A percentile compares a stretch with the other conserved stretches of the same genome.
Evolutionary conservation across 148 eudicot species (phyloP).

Genomic region (Amaranthus hypochondriacus): DNA sequence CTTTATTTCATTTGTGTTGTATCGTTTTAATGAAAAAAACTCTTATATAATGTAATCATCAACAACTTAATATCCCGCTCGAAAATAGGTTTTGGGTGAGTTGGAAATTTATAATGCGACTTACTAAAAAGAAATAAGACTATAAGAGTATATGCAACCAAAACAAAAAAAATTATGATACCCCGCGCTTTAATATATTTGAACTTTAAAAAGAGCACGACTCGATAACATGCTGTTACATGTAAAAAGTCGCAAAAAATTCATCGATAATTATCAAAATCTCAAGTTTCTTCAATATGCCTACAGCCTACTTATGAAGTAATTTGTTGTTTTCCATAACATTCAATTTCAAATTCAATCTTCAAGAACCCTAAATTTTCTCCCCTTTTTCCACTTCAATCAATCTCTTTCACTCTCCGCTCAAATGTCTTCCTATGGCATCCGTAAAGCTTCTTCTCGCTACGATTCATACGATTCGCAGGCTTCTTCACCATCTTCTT

Average conservation of each 20-base stretch:
- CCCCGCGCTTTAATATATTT: not conserved
- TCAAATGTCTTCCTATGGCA: constrained; percentile 15
- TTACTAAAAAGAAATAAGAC: no score
- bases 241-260: not conserved
- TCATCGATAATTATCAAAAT: not conserved
- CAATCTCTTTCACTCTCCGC: not conserved
- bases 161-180: no score
- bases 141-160: no score
- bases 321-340: not conserved
- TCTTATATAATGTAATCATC: no score
- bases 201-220: not conserved
- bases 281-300: not conserved
- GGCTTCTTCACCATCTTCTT: constrained; percentile 35
- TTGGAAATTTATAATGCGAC: no score
- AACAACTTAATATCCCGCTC: no score
- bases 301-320: not conserved
- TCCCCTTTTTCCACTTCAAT: not conserved
- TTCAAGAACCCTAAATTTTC: constrained; percentile 21
- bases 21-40: no score
- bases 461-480: constrained; percentile 48
- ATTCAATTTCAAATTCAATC: constrained; percentile 15
- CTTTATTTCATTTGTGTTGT: no score
- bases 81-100: no score
- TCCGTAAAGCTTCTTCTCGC: constrained; percentile 39
- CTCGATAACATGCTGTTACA: constrained; percentile 6